A percentile compares a stretch with the other conserved stretches of the same genome.
Evolutionary conservation across 441 rosid genomes (phyloP).

Genomic region (Adansonia madagascariensis): DNA sequence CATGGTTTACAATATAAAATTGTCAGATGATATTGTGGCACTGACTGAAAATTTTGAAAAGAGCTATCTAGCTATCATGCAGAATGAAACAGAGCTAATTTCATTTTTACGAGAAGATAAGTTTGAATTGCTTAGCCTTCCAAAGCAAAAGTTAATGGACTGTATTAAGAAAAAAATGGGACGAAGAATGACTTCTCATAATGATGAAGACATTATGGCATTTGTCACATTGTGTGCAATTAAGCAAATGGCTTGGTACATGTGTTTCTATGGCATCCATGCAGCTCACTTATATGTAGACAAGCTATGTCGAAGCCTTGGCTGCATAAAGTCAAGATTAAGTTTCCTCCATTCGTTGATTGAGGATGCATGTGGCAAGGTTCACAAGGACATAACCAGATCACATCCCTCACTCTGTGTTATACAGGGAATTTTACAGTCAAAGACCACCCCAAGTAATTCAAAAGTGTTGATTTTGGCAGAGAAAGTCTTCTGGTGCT

Average conservation of each 20-base stretch:
- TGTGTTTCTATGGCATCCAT: constrained; percentile 61
- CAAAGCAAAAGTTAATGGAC: constrained; percentile 53
- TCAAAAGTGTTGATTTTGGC: constrained; percentile 52
- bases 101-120: constrained; percentile 41
- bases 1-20: constrained; percentile 43
- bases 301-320: constrained; percentile 48
- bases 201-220: constrained; percentile 47
- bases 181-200: constrained; percentile 31
- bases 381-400: constrained; percentile 42
- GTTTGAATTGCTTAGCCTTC: constrained; percentile 47
- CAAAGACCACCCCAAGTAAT: constrained; percentile 35
- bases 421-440: constrained; percentile 50
- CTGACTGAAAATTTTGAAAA: constrained; percentile 48
- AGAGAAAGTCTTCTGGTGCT: constrained; percentile 55
- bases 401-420: constrained; percentile 56
- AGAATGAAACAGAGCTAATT: constrained; percentile 46
- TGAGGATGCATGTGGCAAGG: constrained; percentile 38
- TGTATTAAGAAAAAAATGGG: constrained; percentile 43
- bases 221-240: constrained; percentile 52
- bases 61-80: constrained; percentile 48
- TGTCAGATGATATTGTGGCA: constrained; percentile 46
- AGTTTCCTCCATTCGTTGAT: constrained; percentile 45
- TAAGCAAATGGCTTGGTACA: constrained; percentile 63
- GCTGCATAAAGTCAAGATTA: constrained; percentile 48
- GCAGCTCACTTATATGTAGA: constrained; percentile 48